Conservation (phyloP, 1,284 basidiomycete genomes). For the Fistulinella cinereoalba region DNA sequence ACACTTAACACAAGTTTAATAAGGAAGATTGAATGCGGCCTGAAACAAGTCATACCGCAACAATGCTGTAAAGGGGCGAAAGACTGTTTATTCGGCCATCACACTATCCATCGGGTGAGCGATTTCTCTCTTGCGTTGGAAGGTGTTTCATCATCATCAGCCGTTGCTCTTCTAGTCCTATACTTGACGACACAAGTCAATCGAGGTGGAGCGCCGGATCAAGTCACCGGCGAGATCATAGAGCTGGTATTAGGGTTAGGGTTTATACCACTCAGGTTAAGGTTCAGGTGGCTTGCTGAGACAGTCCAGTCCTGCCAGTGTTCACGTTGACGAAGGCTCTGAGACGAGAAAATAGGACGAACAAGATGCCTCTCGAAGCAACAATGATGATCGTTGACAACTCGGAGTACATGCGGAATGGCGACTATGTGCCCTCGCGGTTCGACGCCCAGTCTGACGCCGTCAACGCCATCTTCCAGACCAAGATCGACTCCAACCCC, state of each 20-base stretch:
- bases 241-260: slow-evolving; percentile 10
- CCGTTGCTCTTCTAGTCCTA: too few relatives aligned
- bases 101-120: too few relatives aligned
- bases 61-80: too few relatives aligned
- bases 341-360: background rate
- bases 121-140: too few relatives aligned
- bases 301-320: slow-evolving; percentile 20
- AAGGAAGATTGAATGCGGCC: too few relatives aligned
- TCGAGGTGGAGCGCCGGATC: too few relatives aligned
- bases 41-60: too few relatives aligned
- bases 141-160: too few relatives aligned
- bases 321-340: slow-evolving; percentile 19
- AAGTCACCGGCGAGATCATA: too few relatives aligned
- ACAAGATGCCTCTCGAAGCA: slow-evolving; percentile 88
- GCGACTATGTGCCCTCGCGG: slow-evolving; percentile 86
- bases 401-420: slow-evolving; percentile 95
- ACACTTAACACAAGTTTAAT: too few relatives aligned
- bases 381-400: slow-evolving; percentile 93
- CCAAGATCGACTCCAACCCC: slow-evolving; percentile 93
- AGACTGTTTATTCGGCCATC: too few relatives aligned
- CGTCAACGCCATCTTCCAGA: slow-evolving; percentile 86
- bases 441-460: slow-evolving; percentile 93
- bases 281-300: slow-evolving; percentile 10
- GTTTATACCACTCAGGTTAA: slow-evolving; percentile 12
- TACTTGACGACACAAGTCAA: too few relatives aligned